phyloP scores from a whole-genome alignment of 2,329 filamentous ascomycete genomes.

The Fusarium coicis region DNA sequence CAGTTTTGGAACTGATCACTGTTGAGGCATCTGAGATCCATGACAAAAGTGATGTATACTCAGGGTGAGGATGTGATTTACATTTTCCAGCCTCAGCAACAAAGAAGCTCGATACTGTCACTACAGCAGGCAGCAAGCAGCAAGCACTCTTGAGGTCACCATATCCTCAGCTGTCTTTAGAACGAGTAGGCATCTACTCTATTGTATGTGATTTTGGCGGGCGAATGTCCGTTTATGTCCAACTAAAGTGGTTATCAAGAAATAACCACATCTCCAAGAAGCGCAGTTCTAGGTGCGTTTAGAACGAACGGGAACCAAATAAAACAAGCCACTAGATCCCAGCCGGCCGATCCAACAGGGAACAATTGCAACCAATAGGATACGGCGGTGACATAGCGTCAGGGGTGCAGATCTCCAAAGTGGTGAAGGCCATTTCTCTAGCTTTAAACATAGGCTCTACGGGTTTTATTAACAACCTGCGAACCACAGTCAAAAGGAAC shows the following conservation, averaged over 20 bases:
- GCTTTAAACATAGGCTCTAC: background rate
- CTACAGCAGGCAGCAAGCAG: no score
- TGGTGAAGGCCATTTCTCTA: background rate
- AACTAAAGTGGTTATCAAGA: background rate
- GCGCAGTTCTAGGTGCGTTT: no score
- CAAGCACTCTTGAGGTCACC: background rate
- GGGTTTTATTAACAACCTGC: background rate
- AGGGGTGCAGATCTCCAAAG: background rate
- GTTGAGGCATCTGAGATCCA: background rate
- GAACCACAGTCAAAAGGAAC: background rate
- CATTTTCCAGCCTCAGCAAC: constrained; percentile 3
- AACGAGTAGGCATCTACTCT: background rate
- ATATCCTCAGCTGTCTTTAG: background rate
- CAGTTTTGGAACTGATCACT: background rate
- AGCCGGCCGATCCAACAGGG: background rate
- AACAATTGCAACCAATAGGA: background rate
- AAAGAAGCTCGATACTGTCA: background rate
- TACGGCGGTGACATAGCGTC: background rate
- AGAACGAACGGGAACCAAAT: background rate
- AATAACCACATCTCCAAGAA: background rate
- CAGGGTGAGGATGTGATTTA: background rate
- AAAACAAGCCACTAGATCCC: background rate
- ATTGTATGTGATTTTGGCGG: background rate
- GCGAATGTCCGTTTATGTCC: background rate
- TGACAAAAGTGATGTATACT: background rate